A percentile compares a stretch with the other conserved stretches of the same genome.
phyloP scores from a whole-genome alignment of 768 basidiomycete genomes.

The Chalciporus piperatus region DNA sequence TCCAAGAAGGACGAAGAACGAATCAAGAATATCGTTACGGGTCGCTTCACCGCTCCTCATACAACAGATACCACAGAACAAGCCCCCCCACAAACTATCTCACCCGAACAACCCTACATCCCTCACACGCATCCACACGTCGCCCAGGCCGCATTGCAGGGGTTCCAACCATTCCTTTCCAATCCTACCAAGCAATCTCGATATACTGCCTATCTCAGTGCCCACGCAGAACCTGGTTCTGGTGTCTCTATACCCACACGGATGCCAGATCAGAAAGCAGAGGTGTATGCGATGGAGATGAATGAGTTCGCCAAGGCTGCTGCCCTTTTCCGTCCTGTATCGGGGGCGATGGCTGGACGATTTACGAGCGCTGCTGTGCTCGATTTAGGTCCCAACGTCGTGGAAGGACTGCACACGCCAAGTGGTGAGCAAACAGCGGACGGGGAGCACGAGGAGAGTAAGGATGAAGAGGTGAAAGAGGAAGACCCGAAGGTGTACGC shows the following conservation, averaged over 20 bases:
- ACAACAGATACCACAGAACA: constrained; percentile 27
- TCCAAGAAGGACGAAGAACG: constrained; percentile 91
- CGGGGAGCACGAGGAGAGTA: constrained; percentile 36
- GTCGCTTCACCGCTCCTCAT: constrained; percentile 23
- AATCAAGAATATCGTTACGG: constrained; percentile 56
- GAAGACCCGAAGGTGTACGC: constrained; percentile 79
- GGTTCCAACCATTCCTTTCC: constrained; percentile 85
- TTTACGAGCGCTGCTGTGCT: constrained; percentile 80
- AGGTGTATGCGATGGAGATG: constrained; percentile 80
- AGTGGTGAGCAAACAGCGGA: constrained; percentile 36
- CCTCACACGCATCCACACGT: constrained; percentile 71
- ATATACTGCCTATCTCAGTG: constrained; percentile 77
- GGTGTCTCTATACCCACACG: constrained; percentile 48
- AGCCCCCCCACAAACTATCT: constrained; percentile 19
- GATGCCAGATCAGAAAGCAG: constrained; percentile 54
- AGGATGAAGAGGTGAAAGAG: constrained; percentile 45
- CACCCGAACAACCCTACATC: constrained; percentile 38
- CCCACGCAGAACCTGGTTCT: constrained; percentile 54
- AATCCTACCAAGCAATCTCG: constrained; percentile 80
- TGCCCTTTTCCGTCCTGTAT: constrained; percentile 85
- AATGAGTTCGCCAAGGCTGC: constrained; percentile 87
- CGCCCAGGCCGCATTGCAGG: constrained; percentile 81
- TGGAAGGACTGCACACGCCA: constrained; percentile 70
- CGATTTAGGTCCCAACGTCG: constrained; percentile 58
- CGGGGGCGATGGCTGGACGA: constrained; percentile 90